Evolutionary conservation across 495 filamentous ascomycete genomes (phyloP).

Genomic region (Achaetomiella virescens): DNA sequence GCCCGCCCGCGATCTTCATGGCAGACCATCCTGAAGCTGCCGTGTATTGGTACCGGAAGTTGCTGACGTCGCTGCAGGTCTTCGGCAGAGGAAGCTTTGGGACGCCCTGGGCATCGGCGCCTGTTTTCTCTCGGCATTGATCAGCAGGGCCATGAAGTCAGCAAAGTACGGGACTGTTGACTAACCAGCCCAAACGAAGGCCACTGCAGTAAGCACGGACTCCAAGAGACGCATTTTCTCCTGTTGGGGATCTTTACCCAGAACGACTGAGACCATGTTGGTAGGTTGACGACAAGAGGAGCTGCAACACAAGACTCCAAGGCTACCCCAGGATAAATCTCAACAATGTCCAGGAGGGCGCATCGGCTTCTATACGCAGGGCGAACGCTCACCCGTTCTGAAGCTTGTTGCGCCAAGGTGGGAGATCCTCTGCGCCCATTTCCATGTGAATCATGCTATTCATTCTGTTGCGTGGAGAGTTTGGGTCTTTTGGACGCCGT

Average conservation of each 20-base stretch:
- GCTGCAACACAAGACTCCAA: not conserved
- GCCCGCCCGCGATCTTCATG: slow-evolving; percentile 48
- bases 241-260: too few relatives aligned
- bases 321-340: too few relatives aligned
- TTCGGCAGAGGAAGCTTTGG: slow-evolving; percentile 26
- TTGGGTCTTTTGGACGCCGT: not conserved
- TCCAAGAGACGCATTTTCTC: not conserved
- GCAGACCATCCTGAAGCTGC: slow-evolving; percentile 51
- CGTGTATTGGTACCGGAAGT: slow-evolving; percentile 30
- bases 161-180: too few relatives aligned
- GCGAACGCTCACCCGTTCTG: too few relatives aligned
- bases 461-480: not conserved
- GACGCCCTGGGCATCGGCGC: slow-evolving; percentile 14
- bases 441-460: not conserved
- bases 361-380: too few relatives aligned
- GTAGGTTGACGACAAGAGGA: not conserved
- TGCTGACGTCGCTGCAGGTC: slow-evolving; percentile 29
- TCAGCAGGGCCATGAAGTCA: too few relatives aligned
- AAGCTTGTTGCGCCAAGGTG: not conserved
- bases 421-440: not conserved
- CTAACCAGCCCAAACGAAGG: slow-evolving; percentile 27
- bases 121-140: not conserved
- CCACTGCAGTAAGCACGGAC: not conserved
- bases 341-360: not conserved
- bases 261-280: too few relatives aligned